Evolutionary conservation across 2,329 filamentous ascomycete species (phyloP), one percentile per base, ranked within the genome.

Genomic region (Cadophora sp.): DNA sequence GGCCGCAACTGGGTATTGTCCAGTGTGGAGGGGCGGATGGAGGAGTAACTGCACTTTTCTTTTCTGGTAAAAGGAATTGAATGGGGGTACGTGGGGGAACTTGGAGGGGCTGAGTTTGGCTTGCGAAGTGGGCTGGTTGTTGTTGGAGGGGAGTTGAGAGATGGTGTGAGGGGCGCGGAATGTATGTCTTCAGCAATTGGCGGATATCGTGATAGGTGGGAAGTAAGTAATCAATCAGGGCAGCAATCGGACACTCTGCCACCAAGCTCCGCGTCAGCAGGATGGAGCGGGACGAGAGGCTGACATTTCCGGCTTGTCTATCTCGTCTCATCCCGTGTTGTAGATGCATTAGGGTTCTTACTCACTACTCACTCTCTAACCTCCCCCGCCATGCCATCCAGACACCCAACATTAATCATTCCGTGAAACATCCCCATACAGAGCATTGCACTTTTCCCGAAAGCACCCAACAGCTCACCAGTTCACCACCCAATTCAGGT

Each of bases 221-320:
- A 8, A 55, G 51, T 31, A 29, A 31, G 51, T 31, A 29, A 55
- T 55, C 51, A 29, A 55, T 55, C 51, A 55, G 43, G 43, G 43
- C 43, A 48, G n/a, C 43, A 48, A 22, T 48, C 6, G 40, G 40
- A 19, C 40, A 43, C 40, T n/a, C n/a, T n/a, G 19, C 11, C 40
- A 16, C n/a, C 43, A 11, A 48, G 19, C 19, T 48, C 4, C n/a
- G 19, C 43, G n/a, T 48, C 43, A 22, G 43, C 19, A 48, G 19
- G n/a, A n/a, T 19, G 6, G 19, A 48, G 43, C 26, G 51, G 24
- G 26, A 55, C 9, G 27, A 55, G 51, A 55, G 27, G 51, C 51
- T 31, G 51, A 48, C 37, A 9, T 12, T 43, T 16, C 37, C 37
- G 37, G 14, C 43, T 48, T 48, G 19, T 48, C 27, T 31, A 14